These are phyloP conservation scores for Galeopsis tetrahit DNA, from an alignment of 257 asterid genomes.

Conservation along the genomic window DNA sequence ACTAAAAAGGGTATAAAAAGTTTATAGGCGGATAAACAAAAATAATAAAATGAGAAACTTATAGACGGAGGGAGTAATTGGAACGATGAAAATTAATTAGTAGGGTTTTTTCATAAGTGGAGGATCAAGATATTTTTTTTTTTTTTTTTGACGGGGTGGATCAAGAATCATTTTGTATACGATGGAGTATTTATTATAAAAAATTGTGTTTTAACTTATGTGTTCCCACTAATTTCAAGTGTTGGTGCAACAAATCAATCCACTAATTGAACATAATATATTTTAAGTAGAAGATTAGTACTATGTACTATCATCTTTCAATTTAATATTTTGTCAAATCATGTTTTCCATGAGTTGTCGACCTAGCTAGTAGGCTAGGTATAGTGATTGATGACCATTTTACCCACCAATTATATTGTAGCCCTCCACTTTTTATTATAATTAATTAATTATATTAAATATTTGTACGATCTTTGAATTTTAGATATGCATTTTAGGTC, in stretches of 20 bases:
- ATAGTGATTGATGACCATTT: slow-evolving; percentile 3
- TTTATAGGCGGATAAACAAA: too few species aligned
- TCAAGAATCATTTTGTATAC: too few species aligned
- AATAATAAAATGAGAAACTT: too few species aligned
- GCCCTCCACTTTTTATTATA: too few species aligned
- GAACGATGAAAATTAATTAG: too few species aligned
- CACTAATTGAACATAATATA: slow-evolving; percentile 11
- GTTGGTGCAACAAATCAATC: slow-evolving; percentile 28
- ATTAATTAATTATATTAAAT: not conserved
- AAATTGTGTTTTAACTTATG: not conserved
- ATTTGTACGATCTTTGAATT: not conserved
- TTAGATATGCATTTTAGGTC: not conserved
- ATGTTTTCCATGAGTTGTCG: slow-evolving; percentile 10
- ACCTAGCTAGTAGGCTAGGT: slow-evolving; percentile 4
- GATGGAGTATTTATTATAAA: too few species aligned
- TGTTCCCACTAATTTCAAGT: slow-evolving; percentile 14
- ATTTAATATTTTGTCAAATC: not conserved
- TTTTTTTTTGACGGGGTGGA: too few species aligned
- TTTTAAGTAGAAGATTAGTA: not conserved
- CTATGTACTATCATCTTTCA: not conserved
- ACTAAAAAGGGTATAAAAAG: too few species aligned
- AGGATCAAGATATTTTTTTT: too few species aligned
- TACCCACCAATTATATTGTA: not conserved
- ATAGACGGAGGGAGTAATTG: too few species aligned
- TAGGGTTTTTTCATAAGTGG: too few species aligned